phyloP scores from a whole-genome alignment of 2,329 filamentous ascomycete genomes.

The Arthrinium puccinioides region DNA sequence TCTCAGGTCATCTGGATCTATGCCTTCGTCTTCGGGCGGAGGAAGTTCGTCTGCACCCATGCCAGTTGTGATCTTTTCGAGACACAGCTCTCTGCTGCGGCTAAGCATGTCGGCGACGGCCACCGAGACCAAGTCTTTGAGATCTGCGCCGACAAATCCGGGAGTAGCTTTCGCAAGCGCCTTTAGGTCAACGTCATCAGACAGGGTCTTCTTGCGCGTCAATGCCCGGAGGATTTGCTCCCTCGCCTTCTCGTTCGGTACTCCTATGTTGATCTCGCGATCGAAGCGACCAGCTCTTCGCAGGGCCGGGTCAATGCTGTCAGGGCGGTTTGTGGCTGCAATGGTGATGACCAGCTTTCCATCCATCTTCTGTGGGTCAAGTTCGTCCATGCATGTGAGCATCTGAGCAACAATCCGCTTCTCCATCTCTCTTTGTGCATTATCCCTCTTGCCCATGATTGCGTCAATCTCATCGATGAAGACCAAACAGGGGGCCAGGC shows the following conservation, averaged over 20 bases:
- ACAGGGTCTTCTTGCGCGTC: conserved; percentile 57
- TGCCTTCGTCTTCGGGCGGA: background rate
- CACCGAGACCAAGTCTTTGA: conserved; percentile 54
- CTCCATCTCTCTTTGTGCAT: conserved; percentile 80
- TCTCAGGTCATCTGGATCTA: conserved; percentile 11
- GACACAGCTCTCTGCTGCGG: conserved; percentile 16
- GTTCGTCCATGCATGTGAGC: conserved; percentile 76
- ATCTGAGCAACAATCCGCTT: conserved; percentile 80
- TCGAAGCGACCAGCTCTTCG: conserved; percentile 71
- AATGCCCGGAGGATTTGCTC: conserved; percentile 71
- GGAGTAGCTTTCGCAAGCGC: conserved; percentile 76
- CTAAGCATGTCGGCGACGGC: conserved; percentile 33
- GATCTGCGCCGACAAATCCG: conserved; percentile 87
- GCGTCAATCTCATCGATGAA: conserved; percentile 92
- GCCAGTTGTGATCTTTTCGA: too few relatives aligned
- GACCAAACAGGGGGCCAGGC: conserved; percentile 78
- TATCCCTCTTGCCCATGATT: conserved; percentile 81
- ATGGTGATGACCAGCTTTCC: conserved; percentile 77
- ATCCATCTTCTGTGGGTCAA: conserved; percentile 63
- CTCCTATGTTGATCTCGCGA: conserved; percentile 77
- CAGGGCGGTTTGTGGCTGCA: conserved; percentile 82
- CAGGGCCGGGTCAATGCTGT: conserved; percentile 75
- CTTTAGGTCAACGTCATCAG: conserved; percentile 64
- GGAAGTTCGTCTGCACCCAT: background rate
- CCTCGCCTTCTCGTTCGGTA: conserved; percentile 72